A percentile compares a stretch with the other conserved stretches of the same genome.
Evolutionary conservation across 1,284 basidiomycete genomes (phyloP).

Genomic region (Ustilago esculenta): DNA sequence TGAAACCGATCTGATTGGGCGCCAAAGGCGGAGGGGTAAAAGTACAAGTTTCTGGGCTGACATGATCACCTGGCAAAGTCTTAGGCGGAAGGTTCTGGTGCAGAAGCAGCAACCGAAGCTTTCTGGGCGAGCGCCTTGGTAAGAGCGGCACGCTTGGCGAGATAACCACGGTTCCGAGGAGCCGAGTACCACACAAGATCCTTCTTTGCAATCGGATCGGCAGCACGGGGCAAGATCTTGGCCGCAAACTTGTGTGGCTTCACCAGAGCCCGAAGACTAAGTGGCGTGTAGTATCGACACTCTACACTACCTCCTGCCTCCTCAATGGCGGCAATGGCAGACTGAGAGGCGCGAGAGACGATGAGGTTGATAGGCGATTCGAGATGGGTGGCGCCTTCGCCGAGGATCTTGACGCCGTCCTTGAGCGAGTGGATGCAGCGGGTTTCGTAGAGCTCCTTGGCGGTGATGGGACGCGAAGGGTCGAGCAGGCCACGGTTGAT

Average conservation of each 20-base stretch:
- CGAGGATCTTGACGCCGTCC: slow-evolving; percentile 90
- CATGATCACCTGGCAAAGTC: neutral
- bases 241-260: slow-evolving; percentile 70
- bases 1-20: no score
- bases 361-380: slow-evolving; percentile 81
- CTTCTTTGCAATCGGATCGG: slow-evolving; percentile 59
- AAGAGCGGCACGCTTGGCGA: slow-evolving; percentile 44
- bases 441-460: slow-evolving; percentile 81
- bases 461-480: slow-evolving; percentile 85
- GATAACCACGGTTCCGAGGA: slow-evolving; percentile 51
- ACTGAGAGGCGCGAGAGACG: slow-evolving; percentile 84
- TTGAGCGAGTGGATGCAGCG: slow-evolving; percentile 87
- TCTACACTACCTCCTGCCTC: slow-evolving; percentile 82
- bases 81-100: slow-evolving; percentile 6
- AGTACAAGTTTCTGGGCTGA: slow-evolving; percentile 20
- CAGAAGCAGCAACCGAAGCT: neutral
- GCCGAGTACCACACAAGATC: slow-evolving; percentile 60
- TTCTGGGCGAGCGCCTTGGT: slow-evolving; percentile 11
- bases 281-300: slow-evolving; percentile 90
- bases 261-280: slow-evolving; percentile 82
- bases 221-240: slow-evolving; percentile 49
- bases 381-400: slow-evolving; percentile 78
- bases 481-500: slow-evolving; percentile 83
- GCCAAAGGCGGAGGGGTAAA: slow-evolving; percentile 5
- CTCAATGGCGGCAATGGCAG: slow-evolving; percentile 86